Evolutionary conservation across 371 early-diverging fungal species (phyloP).

Genomic region (Mucor sp.): DNA sequence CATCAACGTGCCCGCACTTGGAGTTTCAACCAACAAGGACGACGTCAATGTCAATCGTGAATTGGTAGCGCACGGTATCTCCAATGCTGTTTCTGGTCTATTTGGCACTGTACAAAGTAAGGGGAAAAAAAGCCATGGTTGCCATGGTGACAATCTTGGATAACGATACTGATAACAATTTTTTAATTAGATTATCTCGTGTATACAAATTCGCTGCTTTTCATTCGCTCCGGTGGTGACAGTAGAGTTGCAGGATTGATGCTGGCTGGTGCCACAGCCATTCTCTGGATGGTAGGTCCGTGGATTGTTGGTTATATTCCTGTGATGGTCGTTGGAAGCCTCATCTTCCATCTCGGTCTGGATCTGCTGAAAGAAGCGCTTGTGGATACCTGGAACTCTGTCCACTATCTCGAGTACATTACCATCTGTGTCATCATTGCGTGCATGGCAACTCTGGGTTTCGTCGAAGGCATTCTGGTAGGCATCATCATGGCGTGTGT

Average conservation of each 20-base stretch:
- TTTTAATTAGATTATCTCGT: slow-evolving; percentile 75
- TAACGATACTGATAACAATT: background rate
- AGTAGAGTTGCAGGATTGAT: slow-evolving; percentile 85
- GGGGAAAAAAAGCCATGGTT: slow-evolving; percentile 3
- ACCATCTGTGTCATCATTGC: slow-evolving; percentile 86
- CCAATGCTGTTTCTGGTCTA: slow-evolving; percentile 82
- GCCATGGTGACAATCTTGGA: background rate
- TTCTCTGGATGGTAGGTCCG: slow-evolving; percentile 83
- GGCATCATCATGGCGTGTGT: slow-evolving; percentile 93
- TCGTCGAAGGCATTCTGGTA: slow-evolving; percentile 92
- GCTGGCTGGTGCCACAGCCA: slow-evolving; percentile 77
- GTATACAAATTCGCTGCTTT: slow-evolving; percentile 90
- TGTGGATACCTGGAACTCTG: slow-evolving; percentile 82
- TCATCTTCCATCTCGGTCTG: slow-evolving; percentile 94
- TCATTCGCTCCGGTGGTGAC: slow-evolving; percentile 90
- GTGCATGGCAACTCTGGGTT: slow-evolving; percentile 87
- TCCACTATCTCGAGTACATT: slow-evolving; percentile 85
- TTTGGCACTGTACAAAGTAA: slow-evolving; percentile 82
- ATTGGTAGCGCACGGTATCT: slow-evolving; percentile 91
- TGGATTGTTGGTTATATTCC: slow-evolving; percentile 92
- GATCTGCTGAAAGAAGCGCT: slow-evolving; percentile 91
- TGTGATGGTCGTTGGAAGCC: slow-evolving; percentile 87
- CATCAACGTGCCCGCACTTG: slow-evolving; percentile 90
- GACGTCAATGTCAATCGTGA: slow-evolving; percentile 91
- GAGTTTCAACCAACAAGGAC: slow-evolving; percentile 86